A percentile compares a stretch with the other conserved stretches of the same genome.
Evolutionary conservation across 805 yeast genomes (phyloP).

Genomic region (Candida nanaspora): DNA sequence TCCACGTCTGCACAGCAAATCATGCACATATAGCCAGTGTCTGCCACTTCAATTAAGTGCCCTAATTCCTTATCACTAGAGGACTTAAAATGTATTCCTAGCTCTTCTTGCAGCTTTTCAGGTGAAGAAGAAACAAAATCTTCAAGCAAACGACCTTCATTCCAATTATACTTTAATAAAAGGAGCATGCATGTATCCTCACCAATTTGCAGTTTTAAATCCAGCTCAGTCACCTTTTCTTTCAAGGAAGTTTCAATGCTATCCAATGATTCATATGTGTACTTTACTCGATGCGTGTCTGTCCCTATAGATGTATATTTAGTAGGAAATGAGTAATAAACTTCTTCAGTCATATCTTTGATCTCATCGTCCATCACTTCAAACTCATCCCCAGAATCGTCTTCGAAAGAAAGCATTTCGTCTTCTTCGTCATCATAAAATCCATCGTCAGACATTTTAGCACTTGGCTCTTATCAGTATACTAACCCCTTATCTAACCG

Average conservation of each 20-base stretch:
- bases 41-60: constrained; percentile 14
- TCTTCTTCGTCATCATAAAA: neutral
- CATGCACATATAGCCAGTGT: constrained; percentile 36
- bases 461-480: too few species aligned
- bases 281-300: constrained; percentile 22
- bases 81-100: constrained; percentile 26
- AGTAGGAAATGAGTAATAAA: constrained; percentile 13
- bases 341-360: neutral
- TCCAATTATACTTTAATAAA: constrained; percentile 48
- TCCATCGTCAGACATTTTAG: neutral
- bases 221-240: constrained; percentile 25
- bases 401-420: neutral
- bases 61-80: constrained; percentile 19
- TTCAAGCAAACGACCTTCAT: constrained; percentile 49
- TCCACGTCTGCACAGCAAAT: constrained; percentile 66
- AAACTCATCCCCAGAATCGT: neutral
- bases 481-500: too few species aligned
- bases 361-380: neutral
- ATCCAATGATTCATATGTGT: constrained; percentile 21
- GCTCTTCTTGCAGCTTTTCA: constrained; percentile 13
- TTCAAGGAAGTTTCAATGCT: constrained; percentile 20
- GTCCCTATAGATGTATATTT: constrained; percentile 12
- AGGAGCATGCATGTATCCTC: constrained; percentile 34
- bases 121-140: constrained; percentile 36
- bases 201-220: constrained; percentile 30